phyloP scores from a whole-genome alignment of 371 early-diverging fungal species.

The Smittium mucronatum region DNA sequence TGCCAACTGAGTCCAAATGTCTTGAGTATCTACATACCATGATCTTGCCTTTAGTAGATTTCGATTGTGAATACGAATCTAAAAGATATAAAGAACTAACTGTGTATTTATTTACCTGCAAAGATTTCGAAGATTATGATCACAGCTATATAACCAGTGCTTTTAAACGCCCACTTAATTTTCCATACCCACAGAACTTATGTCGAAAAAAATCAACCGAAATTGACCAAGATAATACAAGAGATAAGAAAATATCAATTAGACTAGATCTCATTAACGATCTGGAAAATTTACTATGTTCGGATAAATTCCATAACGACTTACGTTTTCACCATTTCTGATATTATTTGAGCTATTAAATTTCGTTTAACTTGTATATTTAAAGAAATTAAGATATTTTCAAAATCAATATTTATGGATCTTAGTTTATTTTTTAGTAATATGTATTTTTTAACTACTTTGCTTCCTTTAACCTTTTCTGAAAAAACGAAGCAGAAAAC shows the following conservation, averaged over 20 bases:
- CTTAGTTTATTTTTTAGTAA: too few relatives aligned
- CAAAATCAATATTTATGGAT: too few relatives aligned
- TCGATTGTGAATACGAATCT: neutral
- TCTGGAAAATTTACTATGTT: neutral
- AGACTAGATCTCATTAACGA: neutral
- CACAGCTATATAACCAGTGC: neutral
- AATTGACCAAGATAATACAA: neutral
- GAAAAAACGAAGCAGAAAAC: too few relatives aligned
- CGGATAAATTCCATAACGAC: too few relatives aligned
- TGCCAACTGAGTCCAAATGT: neutral
- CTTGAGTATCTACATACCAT: neutral
- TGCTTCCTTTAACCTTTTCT: too few relatives aligned
- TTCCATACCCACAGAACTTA: neutral
- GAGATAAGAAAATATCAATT: neutral
- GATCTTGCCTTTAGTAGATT: neutral
- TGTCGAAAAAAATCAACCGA: neutral
- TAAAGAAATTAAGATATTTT: too few relatives aligned
- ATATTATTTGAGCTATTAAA: too few relatives aligned
- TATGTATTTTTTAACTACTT: too few relatives aligned
- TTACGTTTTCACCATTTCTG: too few relatives aligned
- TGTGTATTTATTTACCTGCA: neutral
- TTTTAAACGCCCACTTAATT: neutral
- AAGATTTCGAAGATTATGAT: neutral
- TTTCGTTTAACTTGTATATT: too few relatives aligned
- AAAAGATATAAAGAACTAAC: neutral